Evolutionary conservation across 257 asterid genomes (phyloP), one percentile per base, ranked within the genome.

Genomic region (Solanum etuberosum): DNA sequence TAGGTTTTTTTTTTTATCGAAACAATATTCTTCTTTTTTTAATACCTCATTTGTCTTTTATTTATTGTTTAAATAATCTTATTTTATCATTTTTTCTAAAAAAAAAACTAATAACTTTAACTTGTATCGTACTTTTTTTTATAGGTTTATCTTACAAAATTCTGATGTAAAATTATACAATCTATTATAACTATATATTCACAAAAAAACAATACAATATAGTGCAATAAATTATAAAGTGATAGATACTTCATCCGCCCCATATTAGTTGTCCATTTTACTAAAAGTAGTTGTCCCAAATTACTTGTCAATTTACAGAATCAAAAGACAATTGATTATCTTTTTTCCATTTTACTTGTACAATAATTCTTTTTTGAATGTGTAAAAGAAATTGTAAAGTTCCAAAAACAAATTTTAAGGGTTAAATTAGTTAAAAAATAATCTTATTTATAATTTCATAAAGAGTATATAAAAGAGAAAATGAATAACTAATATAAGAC

Each of bases 91-190:
- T 25, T 65, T 25, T 65, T 63, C 31, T 25, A 10, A 54, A 54
- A 43, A 18, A 48, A 15, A 15, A 6, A 2, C 3, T 0, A 54
- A 18, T 1, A 25, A n/a, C 16, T 65, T 2, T 0, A 25, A 2
- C 35, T 25, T 65, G 20, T 65, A 1, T 29, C 21, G 2, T 27
- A 11, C 1, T 65, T 65, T 27, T 2, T 25, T 5, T 11, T 4
- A 1, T 61, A n/a, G 73, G 5, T 12, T 14, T 65, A 65, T 65
- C 4, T 0, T 65, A 2, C 9, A 65, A 65, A 65, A 25, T 65
- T 1, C 3, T 65, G 5, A 5, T 25, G 2, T 12, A 65, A 65
- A 63, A 27, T 25, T 61, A 6, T 27, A 65, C 1, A 27, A 25
- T 25, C 0, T 65, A 25, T 12, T 25, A 2, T n/a, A 65, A 12